Conservation (phyloP, 768 basidiomycete species). For the Coprinopsis cinerea region DNA sequence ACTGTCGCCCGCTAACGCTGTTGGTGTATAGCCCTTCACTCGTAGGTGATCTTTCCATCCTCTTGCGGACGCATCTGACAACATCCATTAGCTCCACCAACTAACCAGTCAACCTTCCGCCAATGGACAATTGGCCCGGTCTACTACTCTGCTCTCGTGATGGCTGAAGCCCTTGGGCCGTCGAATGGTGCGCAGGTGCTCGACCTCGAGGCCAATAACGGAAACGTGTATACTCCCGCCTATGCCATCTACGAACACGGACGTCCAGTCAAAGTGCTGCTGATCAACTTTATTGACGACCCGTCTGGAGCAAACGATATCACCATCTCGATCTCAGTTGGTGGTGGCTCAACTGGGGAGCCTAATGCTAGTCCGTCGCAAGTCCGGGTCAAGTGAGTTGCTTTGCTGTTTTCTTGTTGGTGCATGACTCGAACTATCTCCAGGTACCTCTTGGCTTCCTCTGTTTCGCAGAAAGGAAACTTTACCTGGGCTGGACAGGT, state of each 20-base stretch:
- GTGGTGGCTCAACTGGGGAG: constrained; percentile 33
- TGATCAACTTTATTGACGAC: constrained; percentile 74
- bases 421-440: not conserved
- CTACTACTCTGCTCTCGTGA: constrained; percentile 67
- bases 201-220: constrained; percentile 51
- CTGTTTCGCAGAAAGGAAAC: constrained; percentile 47
- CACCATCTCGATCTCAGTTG: constrained; percentile 43
- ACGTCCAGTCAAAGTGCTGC: constrained; percentile 49
- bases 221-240: constrained; percentile 52
- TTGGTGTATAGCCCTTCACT: constrained; percentile 42
- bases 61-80: not conserved
- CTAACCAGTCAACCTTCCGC: constrained; percentile 48
- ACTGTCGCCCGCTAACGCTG: not conserved
- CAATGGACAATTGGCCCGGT: constrained; percentile 72
- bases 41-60: constrained; percentile 27
- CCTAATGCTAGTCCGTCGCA: constrained; percentile 32
- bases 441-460: constrained; percentile 42
- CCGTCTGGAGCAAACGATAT: constrained; percentile 42
- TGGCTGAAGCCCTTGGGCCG: constrained; percentile 65
- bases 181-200: constrained; percentile 59
- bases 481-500: constrained; percentile 62
- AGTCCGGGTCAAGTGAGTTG: constrained; percentile 43
- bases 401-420: not conserved
- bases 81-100: constrained; percentile 32
- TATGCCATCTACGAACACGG: constrained; percentile 76